These are phyloP conservation scores for Gracilaria caudata DNA, from an alignment of 23 red algal species.

Conservation along the genomic window DNA sequence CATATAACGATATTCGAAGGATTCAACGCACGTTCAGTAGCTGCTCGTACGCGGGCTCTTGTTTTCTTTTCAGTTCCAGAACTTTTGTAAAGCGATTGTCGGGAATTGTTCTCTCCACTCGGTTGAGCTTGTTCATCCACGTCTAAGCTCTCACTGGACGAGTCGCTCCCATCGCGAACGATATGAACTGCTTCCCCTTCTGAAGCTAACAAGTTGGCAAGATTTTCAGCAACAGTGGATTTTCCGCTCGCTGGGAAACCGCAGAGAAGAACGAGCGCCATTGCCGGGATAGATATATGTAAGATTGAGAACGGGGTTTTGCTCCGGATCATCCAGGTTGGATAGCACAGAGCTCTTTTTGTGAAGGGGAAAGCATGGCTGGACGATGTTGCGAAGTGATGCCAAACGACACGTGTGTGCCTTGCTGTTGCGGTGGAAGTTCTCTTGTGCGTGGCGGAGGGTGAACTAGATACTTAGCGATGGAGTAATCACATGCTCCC, in stretches of 20 bases:
- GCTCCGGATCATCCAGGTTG: no score
- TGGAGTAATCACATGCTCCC: no score
- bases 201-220: background rate
- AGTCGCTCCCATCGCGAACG: conserved; percentile 43
- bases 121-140: background rate
- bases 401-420: no score
- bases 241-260: conserved; percentile 71
- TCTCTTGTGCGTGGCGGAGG: no score
- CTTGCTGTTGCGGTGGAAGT: no score
- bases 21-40: conserved; percentile 58
- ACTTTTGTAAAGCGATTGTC: conserved; percentile 45
- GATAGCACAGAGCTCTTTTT: no score
- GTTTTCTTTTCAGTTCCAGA: conserved; percentile 59
- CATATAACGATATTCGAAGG: conserved; percentile 55
- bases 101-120: background rate
- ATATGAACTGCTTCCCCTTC: conserved; percentile 3
- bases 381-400: no score
- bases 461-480: no score
- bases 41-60: conserved; percentile 68
- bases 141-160: background rate
- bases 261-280: conserved; percentile 59
- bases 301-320: no score
- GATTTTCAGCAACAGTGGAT: conserved; percentile 36
- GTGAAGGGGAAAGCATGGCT: no score
- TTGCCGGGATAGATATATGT: background rate